Evolutionary conservation across 2,329 filamentous ascomycete genomes (phyloP), one percentile per base, ranked within the genome.

Genomic region (Hansfordia pulvinata): DNA sequence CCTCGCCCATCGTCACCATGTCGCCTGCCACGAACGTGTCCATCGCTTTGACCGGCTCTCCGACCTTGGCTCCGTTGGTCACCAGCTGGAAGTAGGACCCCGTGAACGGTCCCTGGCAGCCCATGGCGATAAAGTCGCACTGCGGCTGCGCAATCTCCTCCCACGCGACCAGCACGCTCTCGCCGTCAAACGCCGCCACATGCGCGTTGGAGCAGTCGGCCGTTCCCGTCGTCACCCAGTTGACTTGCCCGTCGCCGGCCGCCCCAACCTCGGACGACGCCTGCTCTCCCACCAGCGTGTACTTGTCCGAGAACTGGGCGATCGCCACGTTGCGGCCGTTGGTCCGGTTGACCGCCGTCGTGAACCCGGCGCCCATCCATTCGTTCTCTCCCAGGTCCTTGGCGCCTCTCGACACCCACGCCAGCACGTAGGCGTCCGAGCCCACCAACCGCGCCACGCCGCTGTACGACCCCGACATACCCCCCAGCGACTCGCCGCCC

Each of bases 391-490:
- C 59, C 10, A 75, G 51, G 29, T 71, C 57, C 9, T 61, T 49
- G 13, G 69, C 66, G 14, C 70, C 69, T 11, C 69, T 64, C 1
- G 69, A 72, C 10, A 70, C 64, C 70, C 69, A 76, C 12, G 68
- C 54, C 43, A 74, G 70, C 49, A 74, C 67, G 46, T 75, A 75
- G 1, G 54, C 52, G 27, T 57, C 54, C 12, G 54, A 56, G 30
- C 51, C 54, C 23, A 58, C 46, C 47, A 73, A 71, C 5, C 62
- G 60, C 9, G 62, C 62, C 12, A 76, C 58, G 6, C 50, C 53
- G 37, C 63, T 69, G 53, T 72, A 76, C 3, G 66, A 72, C 17
- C 70, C 70, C n/a, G 58, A 56, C 64, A 69, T 75, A 27, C 70
- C 70, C 20, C 70, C 70, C 60, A 73, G 64, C 16, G 67, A 52